These are phyloP conservation scores for Hevea brasiliensis DNA, from an alignment of 345 rosid species.

Conservation along the genomic window DNA sequence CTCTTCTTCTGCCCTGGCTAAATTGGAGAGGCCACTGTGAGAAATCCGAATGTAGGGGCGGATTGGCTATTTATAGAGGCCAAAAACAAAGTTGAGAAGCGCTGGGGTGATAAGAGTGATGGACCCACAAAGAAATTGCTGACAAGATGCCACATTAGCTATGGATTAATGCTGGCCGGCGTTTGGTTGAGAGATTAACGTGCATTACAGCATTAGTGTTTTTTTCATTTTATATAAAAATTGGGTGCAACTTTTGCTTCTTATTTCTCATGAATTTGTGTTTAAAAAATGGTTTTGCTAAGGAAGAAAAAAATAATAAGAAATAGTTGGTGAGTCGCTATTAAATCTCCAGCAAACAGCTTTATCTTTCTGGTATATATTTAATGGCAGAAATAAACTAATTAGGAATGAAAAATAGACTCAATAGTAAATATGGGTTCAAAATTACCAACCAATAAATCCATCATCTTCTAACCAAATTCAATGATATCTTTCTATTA, in stretches of 20 bases:
- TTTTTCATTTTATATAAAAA: too few species aligned
- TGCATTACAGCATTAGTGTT: too few species aligned
- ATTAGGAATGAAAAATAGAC: neutral
- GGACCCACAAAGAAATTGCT: conserved; percentile 8
- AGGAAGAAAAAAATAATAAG: too few species aligned
- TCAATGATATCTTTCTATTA: too few species aligned
- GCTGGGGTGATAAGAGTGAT: neutral
- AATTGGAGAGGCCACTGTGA: neutral
- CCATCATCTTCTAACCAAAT: too few species aligned
- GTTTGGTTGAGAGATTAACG: conserved; percentile 4
- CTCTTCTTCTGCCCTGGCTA: conserved; percentile 10
- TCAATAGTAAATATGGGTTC: too few species aligned
- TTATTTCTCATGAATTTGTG: too few species aligned
- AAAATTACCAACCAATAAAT: too few species aligned
- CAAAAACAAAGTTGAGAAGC: neutral
- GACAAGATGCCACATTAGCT: neutral
- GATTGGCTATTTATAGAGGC: conserved; percentile 23
- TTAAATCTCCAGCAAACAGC: neutral
- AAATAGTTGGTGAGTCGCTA: neutral
- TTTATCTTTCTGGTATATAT: too few species aligned
- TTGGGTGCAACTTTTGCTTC: too few species aligned
- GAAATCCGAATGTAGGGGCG: neutral
- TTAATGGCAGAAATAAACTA: too few species aligned
- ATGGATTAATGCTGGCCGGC: neutral
- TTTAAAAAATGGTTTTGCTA: neutral